Percentiles rank a stretch among this genome's conserved stretches.
Evolutionary conservation across 495 filamentous ascomycete genomes (phyloP).

Genomic region (Rusavskia elegans): DNA sequence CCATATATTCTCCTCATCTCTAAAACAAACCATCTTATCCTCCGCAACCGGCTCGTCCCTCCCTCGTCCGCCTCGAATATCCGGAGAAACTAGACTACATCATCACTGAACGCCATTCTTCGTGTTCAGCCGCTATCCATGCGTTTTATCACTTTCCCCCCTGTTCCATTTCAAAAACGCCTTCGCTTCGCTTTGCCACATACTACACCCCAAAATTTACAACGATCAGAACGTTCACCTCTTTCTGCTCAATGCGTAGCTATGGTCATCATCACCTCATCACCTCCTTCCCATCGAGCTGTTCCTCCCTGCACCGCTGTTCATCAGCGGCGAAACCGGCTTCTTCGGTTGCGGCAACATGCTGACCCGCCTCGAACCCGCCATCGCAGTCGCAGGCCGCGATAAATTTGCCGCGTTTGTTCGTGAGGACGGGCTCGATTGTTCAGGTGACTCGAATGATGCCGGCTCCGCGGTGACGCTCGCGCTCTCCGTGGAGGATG

Average conservation of each 20-base stretch:
- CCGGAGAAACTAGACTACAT: no score
- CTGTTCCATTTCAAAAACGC: neutral
- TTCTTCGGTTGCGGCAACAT: conserved; percentile 28
- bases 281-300: conserved; percentile 9
- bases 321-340: conserved; percentile 2
- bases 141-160: neutral
- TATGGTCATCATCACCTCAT: neutral
- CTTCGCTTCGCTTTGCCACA: neutral
- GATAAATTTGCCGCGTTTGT: conserved; percentile 21
- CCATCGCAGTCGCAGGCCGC: conserved; percentile 30
- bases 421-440: conserved; percentile 16
- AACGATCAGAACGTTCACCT: neutral
- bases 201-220: neutral
- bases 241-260: neutral
- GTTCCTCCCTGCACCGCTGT: conserved; percentile 13
- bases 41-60: no score
- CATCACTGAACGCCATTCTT: no score
- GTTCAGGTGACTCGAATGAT: conserved; percentile 13
- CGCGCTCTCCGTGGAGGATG: conserved; percentile 2
- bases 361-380: conserved; percentile 30
- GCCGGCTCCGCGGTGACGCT: neutral
- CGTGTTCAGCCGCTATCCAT: no score
- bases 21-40: no score
- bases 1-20: no score
- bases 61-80: no score